Conservation (phyloP, 768 basidiomycete species). For the Russula emetica region DNA sequence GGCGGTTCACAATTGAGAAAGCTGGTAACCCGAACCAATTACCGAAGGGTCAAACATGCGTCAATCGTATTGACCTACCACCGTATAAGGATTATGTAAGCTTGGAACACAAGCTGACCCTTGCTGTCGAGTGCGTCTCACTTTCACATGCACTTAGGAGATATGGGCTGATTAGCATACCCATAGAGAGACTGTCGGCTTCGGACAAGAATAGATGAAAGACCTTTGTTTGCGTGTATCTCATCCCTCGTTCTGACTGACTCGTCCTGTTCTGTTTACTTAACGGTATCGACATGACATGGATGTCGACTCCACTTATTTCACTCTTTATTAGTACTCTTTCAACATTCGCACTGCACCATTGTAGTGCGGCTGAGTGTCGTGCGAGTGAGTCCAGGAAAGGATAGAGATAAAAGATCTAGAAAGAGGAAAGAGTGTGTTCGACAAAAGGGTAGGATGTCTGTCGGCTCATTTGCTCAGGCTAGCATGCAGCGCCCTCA, state of each 20-base stretch:
- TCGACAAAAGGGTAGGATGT: too few relatives aligned
- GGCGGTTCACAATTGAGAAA: constrained; percentile 94
- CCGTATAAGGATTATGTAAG: constrained; percentile 92
- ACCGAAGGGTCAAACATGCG: constrained; percentile 93
- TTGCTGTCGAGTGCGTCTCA: constrained; percentile 66
- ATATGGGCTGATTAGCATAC: constrained; percentile 17
- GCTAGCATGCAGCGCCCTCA: too few relatives aligned
- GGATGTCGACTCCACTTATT: not conserved
- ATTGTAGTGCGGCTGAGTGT: too few relatives aligned
- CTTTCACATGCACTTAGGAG: constrained; percentile 6
- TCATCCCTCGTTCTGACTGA: constrained; percentile 4
- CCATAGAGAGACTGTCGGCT: constrained; percentile 83
- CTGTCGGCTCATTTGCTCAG: too few relatives aligned
- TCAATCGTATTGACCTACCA: constrained; percentile 93
- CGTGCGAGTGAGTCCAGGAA: too few relatives aligned
- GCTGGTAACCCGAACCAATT: constrained; percentile 93
- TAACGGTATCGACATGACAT: too few relatives aligned
- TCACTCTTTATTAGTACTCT: too few relatives aligned
- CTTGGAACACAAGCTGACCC: constrained; percentile 85
- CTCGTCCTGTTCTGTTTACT: constrained; percentile 1
- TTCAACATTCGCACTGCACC: too few relatives aligned
- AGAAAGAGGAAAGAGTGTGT: too few relatives aligned
- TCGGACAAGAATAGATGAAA: constrained; percentile 72
- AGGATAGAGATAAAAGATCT: too few relatives aligned
- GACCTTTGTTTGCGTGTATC: not conserved